Base-by-base conservation (phyloP, 257 asterid species). In the Anisodus acutangulus region DNA sequence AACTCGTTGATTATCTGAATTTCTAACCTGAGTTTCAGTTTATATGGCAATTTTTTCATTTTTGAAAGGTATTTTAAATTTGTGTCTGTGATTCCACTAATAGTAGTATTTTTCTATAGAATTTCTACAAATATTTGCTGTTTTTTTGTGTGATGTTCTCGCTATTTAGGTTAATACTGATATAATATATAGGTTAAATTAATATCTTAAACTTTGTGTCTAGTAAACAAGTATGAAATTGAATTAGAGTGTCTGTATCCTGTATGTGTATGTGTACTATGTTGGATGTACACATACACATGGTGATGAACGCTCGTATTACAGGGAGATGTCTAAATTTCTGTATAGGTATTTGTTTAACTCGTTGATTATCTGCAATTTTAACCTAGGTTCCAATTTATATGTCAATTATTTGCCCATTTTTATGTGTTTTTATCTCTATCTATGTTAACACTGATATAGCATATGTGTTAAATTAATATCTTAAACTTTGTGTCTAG, bases 311-410 rank as follows among this genome's bases (percentile, higher is more conserved):
- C 26, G 26, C 26, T 22, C 26, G 26, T 22, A 22, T 22, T 22
- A 22, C 26, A 22, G 26, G 26, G 45, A 3, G 45, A 41, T 41
- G 45, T 41, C 45, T 41, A 3, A 41, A 41, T 41, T 41, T 64
- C 72, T 12, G 12, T 6, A 1, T 66, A 43, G 72, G 45, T 31
- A 9, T 35, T 66, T 66, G 5, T 6, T 66, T 66, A 31, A 35
- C 45, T 66, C 9, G 9, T 66, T 31, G 45, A 66, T 66, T 35
- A 66, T 13, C 72, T 66, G 45, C 47, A 66, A 11, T 35, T 5
- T 17, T 66, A 66, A 66, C 39, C 47, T 66, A 43, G 72, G 72
- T 66, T 66, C 39, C 45, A 35, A 66, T 66, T 67, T 49, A 49
- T 49, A 49, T 49, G 54, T 22, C 43, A 39, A 4, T 39, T 39